These are phyloP conservation scores for Austroboletus novae-zelandiae DNA, from an alignment of 1,284 basidiomycete species.

Conservation along the genomic window DNA sequence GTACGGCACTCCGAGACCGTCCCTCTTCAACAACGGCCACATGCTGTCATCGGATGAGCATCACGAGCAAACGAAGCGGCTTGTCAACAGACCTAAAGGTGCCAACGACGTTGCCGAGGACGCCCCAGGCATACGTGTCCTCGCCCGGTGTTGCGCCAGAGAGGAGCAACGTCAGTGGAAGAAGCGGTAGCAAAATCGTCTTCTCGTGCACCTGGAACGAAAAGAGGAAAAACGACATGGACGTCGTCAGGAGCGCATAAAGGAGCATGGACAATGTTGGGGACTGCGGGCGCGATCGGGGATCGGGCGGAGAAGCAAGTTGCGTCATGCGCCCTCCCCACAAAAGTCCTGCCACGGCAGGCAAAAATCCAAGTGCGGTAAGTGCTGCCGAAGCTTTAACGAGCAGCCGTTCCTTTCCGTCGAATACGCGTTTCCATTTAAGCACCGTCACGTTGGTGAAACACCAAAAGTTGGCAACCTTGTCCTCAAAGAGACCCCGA, in stretches of 20 bases:
- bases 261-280: constrained; percentile 63
- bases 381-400: constrained; percentile 57
- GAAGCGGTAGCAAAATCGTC: constrained; percentile 82
- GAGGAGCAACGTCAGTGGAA: constrained; percentile 81
- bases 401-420: constrained; percentile 38
- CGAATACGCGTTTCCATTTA: constrained; percentile 72
- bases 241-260: constrained; percentile 69
- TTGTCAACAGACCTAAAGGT: constrained; percentile 70
- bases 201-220: constrained; percentile 97
- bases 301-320: constrained; percentile 10
- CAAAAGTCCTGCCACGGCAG: constrained; percentile 56
- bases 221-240: constrained; percentile 91
- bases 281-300: constrained; percentile 25
- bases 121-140: constrained; percentile 74
- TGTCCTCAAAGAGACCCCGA: constrained; percentile 92
- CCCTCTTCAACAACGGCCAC: constrained; percentile 84
- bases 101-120: constrained; percentile 82
- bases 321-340: constrained; percentile 45
- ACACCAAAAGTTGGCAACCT: constrained; percentile 96
- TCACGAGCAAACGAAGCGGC: not conserved
- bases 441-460: constrained; percentile 78
- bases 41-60: constrained; percentile 50
- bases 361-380: constrained; percentile 64
- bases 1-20: constrained; percentile 79
- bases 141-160: constrained; percentile 61